Conservation (phyloP, 2,329 filamentous ascomycete genomes). For the Arthrobotrys musiformis region DNA sequence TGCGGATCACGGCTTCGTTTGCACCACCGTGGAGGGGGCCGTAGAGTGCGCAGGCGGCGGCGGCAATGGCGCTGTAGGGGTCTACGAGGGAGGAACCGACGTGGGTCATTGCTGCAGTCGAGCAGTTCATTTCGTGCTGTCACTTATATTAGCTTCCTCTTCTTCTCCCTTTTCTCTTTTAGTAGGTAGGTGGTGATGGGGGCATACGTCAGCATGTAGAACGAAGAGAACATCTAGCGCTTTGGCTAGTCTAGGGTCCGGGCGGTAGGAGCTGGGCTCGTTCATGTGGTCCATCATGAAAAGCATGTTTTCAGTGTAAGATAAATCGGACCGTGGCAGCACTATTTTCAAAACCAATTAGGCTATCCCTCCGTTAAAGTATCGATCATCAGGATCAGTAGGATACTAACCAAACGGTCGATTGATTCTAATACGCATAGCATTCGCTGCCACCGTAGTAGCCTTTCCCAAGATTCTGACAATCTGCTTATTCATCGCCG, state of each 20-base stretch:
- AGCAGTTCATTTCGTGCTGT: conserved; percentile 70
- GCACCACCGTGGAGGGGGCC: conserved; percentile 72
- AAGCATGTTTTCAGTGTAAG: conserved; percentile 69
- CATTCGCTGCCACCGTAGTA: conserved; percentile 67
- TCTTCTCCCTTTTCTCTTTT: neutral
- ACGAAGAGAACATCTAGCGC: conserved; percentile 69
- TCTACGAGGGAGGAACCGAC: conserved; percentile 70
- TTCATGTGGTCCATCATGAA: conserved; percentile 69
- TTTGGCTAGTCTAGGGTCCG: conserved; percentile 67
- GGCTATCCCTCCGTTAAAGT: too few relatives aligned
- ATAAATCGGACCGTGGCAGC: conserved; percentile 47
- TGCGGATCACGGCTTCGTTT: conserved; percentile 69
- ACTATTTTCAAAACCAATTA: neutral
- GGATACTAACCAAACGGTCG: conserved; percentile 66
- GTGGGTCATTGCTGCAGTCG: conserved; percentile 69
- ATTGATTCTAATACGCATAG: conserved; percentile 69
- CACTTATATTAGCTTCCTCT: neutral
- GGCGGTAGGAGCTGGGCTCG: conserved; percentile 64
- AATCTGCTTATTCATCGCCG: conserved; percentile 67
- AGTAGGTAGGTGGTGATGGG: neutral
- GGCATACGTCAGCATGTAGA: conserved; percentile 66
- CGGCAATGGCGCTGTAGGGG: conserved; percentile 67
- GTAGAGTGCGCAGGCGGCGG: conserved; percentile 68
- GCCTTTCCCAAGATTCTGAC: conserved; percentile 68
- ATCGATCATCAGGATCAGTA: too few relatives aligned